phyloP scores from a whole-genome alignment of 805 yeast genomes.

The Metschnikowia lunata region DNA sequence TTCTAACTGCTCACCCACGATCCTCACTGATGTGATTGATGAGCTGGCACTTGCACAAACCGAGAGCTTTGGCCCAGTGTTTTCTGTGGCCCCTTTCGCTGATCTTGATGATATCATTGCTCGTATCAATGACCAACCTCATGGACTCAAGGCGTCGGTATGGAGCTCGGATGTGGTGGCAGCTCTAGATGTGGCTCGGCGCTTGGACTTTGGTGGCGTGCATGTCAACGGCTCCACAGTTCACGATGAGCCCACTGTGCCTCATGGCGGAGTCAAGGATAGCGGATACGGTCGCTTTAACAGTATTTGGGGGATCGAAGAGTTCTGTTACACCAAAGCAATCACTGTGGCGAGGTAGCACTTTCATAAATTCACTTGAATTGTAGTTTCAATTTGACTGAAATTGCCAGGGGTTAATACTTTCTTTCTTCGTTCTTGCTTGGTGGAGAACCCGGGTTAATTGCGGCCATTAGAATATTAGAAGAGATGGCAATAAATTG shows the following conservation, averaged over 20 bases:
- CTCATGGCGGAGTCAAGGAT: conserved; percentile 45
- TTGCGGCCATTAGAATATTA: conserved; percentile 80
- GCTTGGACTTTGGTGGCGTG: conserved; percentile 39
- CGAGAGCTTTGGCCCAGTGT: conserved; percentile 45
- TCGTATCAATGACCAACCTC: conserved; percentile 12
- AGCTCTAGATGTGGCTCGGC: conserved; percentile 30
- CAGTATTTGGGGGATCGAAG: conserved; percentile 42
- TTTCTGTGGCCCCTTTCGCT: conserved; percentile 26
- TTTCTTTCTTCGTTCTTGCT: conserved; percentile 87
- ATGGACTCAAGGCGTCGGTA: conserved; percentile 41
- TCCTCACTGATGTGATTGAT: conserved; percentile 28
- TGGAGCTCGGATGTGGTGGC: conserved; percentile 37
- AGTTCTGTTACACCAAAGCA: conserved; percentile 34
- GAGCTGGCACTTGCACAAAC: conserved; percentile 25
- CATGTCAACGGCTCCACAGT: conserved; percentile 34
- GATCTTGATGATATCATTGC: conserved; percentile 11
- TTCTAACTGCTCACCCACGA: conserved; percentile 22
- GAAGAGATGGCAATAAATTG: conserved; percentile 81
- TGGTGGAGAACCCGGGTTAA: conserved; percentile 90
- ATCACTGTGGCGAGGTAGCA: conserved; percentile 22
- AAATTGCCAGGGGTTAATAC: conserved; percentile 92
- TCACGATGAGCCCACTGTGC: conserved; percentile 33
- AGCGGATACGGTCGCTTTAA: conserved; percentile 37
- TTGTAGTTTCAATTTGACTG: too few relatives aligned
- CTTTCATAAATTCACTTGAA: conserved; percentile 67